A percentile compares a stretch with the other conserved stretches of the same genome.
Evolutionary conservation across 495 filamentous ascomycete species (phyloP).

Genomic region (Penicillium goetzii): DNA sequence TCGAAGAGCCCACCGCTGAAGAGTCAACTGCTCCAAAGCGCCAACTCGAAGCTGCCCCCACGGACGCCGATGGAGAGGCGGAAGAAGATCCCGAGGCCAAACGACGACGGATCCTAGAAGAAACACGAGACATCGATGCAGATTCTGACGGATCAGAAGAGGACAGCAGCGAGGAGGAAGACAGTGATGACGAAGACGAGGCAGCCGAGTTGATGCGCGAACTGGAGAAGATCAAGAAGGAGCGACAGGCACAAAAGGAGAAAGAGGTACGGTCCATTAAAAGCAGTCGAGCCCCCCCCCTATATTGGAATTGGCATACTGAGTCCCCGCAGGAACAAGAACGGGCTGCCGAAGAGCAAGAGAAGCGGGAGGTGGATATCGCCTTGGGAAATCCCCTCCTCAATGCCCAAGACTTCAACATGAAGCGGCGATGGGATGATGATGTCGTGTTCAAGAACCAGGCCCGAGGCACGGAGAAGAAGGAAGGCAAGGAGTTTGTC

Average conservation of each 20-base stretch:
- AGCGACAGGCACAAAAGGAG: slow-evolving; percentile 82
- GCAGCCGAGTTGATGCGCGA: slow-evolving; percentile 89
- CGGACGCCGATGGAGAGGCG: slow-evolving; percentile 34
- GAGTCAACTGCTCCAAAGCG: slow-evolving; percentile 61
- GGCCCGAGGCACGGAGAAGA: slow-evolving; percentile 90
- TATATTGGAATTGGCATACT: slow-evolving; percentile 8
- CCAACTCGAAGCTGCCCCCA: slow-evolving; percentile 57
- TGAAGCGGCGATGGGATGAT: slow-evolving; percentile 81
- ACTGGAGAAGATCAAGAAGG: slow-evolving; percentile 90
- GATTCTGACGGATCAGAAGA: slow-evolving; percentile 74
- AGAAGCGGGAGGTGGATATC: slow-evolving; percentile 83
- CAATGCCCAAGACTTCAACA: slow-evolving; percentile 62
- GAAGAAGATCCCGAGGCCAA: slow-evolving; percentile 76
- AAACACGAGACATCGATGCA: slow-evolving; percentile 86
- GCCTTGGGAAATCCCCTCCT: slow-evolving; percentile 90
- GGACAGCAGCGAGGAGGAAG: slow-evolving; percentile 72
- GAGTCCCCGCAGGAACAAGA: slow-evolving; percentile 63
- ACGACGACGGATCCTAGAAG: slow-evolving; percentile 82
- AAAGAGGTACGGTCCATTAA: slow-evolving; percentile 60
- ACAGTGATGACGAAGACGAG: slow-evolving; percentile 80
- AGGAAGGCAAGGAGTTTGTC: slow-evolving; percentile 94
- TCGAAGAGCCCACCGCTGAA: slow-evolving; percentile 42
- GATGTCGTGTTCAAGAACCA: slow-evolving; percentile 99
- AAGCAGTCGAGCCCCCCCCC: neutral
- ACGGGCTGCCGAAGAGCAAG: slow-evolving; percentile 75